Percentiles rank a stretch among this genome's conserved stretches.
Evolutionary conservation across 75 land plant genomes (phyloP).

Genomic region (Larix kaempferi): DNA sequence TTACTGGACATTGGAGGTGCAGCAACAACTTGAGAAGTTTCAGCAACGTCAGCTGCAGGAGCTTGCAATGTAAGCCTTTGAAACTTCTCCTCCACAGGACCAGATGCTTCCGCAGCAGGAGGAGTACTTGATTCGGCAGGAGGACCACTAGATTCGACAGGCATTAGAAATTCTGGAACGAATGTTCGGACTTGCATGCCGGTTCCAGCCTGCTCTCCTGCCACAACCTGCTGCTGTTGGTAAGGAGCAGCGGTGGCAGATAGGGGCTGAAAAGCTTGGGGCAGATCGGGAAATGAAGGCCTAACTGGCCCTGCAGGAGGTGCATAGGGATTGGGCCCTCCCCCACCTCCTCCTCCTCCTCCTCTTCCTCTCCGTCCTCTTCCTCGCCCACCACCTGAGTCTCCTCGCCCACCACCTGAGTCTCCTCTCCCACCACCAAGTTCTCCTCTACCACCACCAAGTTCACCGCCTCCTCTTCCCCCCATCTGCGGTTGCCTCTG

Average conservation of each 20-base stretch:
- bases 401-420: conserved; percentile 12
- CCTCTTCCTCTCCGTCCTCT: conserved; percentile 4
- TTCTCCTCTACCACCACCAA: conserved; percentile 7
- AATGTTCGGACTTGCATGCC: background rate
- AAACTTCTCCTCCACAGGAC: conserved; percentile 21
- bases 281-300: conserved; percentile 68
- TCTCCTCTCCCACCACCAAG: background rate
- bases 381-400: conserved; percentile 13
- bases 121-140: conserved; percentile 21
- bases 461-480: background rate
- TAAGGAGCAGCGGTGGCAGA: conserved; percentile 16
- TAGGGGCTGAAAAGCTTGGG: conserved; percentile 58
- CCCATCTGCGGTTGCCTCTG: conserved; percentile 4
- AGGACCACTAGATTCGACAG: background rate
- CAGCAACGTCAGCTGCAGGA: conserved; percentile 21
- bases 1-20: conserved; percentile 57
- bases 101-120: conserved; percentile 5
- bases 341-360: conserved; percentile 19
- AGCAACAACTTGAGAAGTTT: conserved; percentile 24
- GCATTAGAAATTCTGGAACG: conserved; percentile 11
- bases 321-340: conserved; percentile 20
- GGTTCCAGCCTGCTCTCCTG: background rate
- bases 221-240: conserved; percentile 13
- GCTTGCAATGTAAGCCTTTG: conserved; percentile 26
- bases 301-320: conserved; percentile 14